Conservation (phyloP, 805 yeast genomes). For the Aciculoconidium aculeatum region DNA sequence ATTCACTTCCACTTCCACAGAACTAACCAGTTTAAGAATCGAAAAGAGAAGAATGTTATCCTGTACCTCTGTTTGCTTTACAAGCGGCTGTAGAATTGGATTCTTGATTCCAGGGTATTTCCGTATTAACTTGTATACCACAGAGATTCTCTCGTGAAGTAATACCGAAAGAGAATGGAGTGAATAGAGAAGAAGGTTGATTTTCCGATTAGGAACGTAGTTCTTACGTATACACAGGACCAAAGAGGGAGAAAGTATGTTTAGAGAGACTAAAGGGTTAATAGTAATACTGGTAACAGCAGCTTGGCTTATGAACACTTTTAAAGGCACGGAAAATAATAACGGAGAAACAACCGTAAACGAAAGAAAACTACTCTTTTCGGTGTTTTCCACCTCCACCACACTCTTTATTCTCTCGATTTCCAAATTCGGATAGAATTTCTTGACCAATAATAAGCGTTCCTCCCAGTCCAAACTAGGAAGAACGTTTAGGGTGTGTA, state of each 20-base stretch:
- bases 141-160: constrained; percentile 17
- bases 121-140: constrained; percentile 16
- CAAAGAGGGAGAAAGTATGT: constrained; percentile 20
- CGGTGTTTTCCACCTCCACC: constrained; percentile 12
- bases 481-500: constrained; percentile 24
- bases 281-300: too few relatives aligned
- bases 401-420: constrained; percentile 10
- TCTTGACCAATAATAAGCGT: constrained; percentile 11
- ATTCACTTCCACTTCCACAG: constrained; percentile 7
- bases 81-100: too few relatives aligned
- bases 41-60: constrained; percentile 15
- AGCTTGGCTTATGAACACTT: too few relatives aligned
- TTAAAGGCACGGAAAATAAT: constrained; percentile 17
- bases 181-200: constrained; percentile 26
- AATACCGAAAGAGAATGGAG: constrained; percentile 26
- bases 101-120: constrained; percentile 10
- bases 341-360: constrained; percentile 15
- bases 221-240: constrained; percentile 13
- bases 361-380: too few relatives aligned
- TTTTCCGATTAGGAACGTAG: constrained; percentile 21
- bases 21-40: constrained; percentile 16
- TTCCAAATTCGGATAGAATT: constrained; percentile 22
- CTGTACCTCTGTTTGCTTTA: constrained; percentile 9
- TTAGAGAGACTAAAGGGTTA: too few relatives aligned
- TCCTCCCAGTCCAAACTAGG: constrained; percentile 30